phyloP scores from a whole-genome alignment of 805 yeast species.

The Cyberlindnera samutprakarnensis region DNA sequence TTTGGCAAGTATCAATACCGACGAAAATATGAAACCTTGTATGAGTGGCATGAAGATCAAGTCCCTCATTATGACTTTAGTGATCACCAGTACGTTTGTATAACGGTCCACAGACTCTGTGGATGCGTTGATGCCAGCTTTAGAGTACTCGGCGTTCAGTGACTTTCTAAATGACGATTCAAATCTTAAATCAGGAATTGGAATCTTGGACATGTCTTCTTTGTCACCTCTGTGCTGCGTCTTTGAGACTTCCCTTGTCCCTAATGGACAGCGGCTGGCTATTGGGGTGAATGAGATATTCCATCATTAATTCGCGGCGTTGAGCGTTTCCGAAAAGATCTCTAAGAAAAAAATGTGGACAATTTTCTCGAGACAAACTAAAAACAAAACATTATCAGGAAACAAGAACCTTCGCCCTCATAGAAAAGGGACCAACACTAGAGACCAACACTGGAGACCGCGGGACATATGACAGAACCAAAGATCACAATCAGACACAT shows the following conservation, averaged over 20 bases:
- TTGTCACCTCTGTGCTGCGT: neutral
- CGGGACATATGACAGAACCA: constrained; percentile 44
- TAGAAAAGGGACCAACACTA: too few relatives aligned
- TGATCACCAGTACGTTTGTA: constrained; percentile 23
- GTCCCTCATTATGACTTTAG: constrained; percentile 42
- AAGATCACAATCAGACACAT: constrained; percentile 84
- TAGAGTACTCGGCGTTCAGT: constrained; percentile 10
- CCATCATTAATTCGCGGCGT: too few relatives aligned
- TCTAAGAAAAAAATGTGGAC: too few relatives aligned
- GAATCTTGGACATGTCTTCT: constrained; percentile 12
- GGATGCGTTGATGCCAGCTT: neutral
- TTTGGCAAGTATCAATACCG: constrained; percentile 28
- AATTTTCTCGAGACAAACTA: neutral
- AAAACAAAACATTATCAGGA: too few relatives aligned
- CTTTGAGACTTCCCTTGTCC: too few relatives aligned
- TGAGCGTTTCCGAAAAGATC: too few relatives aligned
- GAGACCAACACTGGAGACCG: too few relatives aligned
- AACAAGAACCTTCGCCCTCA: too few relatives aligned
- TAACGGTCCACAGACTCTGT: neutral
- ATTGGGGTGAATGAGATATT: too few relatives aligned
- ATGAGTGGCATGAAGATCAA: constrained; percentile 46
- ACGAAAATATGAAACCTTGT: constrained; percentile 43
- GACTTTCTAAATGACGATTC: constrained; percentile 51
- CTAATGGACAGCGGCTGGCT: too few relatives aligned
- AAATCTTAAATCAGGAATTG: constrained; percentile 57